Evolutionary conservation across 345 rosid genomes (phyloP), one percentile per base, ranked within the genome.

Genomic region (Gossypium australe): DNA sequence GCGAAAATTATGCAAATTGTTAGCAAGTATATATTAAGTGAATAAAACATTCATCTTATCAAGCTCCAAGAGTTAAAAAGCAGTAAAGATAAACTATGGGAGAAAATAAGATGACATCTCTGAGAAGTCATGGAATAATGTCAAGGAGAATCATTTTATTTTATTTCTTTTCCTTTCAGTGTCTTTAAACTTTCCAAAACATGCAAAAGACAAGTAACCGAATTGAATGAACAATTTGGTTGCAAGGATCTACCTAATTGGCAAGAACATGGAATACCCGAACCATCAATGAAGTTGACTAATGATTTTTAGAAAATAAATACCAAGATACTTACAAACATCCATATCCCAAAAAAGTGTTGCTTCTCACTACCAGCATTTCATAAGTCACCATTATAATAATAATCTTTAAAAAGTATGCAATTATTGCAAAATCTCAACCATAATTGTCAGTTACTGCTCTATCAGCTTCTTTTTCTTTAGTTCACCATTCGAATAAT

Each of bases 1-100:
- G 90, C 86, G 83, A 75, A 47, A 75, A 41, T 41, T 18, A 25
- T 4, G 61, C 38, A 65, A 53, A 18, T 64, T 16, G 43, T 55
- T 64, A 61, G 60, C 3, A 48, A 27, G 18, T 51, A 47, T 25
- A 17, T 12, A 60, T 11, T 13, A 25, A 25, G 41, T 13, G 41
- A 60, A 34, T 17, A 61, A 61, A 27, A 61, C 41, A 34, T 34
- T 34, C 41, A 34, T 34, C 41, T 34, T 34, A 34, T 41, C 16
- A 17, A 16, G 2, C 67, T 29, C 7, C 44, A 61, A 61, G 45
- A 29, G 45, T 16, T 61, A 27, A 29, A 13, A 27, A 11, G 44
- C 44, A 27, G 11, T 45, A 45, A 45, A 45, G 49, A 63, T 12
- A 38, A 34, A 63, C 47, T 38, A 4, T 12, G 9, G n/a, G 20